A percentile compares a stretch with the other conserved stretches of the same genome.
phyloP scores from a whole-genome alignment of 768 basidiomycete genomes.

The Lentinula detonsa region DNA sequence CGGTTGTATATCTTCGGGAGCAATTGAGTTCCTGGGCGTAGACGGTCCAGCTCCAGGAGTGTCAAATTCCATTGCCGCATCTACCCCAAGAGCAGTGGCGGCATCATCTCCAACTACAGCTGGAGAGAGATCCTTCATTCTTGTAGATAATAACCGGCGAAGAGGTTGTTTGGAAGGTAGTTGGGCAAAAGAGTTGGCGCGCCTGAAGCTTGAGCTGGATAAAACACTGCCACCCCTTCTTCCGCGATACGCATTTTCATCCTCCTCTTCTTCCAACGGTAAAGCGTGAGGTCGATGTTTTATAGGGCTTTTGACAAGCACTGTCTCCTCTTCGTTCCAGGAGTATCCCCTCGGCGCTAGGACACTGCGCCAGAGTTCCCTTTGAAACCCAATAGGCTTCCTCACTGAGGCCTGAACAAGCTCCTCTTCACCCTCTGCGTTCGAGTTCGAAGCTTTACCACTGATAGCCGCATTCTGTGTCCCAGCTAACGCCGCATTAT shows the following conservation, averaged over 20 bases:
- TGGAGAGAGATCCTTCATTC: neutral
- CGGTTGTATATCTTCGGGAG: neutral
- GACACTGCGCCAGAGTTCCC: slow-evolving; percentile 50
- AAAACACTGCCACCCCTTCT: neutral
- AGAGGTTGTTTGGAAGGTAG: slow-evolving; percentile 11
- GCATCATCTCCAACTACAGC: neutral
- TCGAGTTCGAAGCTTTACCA: slow-evolving; percentile 10
- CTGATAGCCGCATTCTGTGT: neutral
- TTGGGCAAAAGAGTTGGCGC: slow-evolving; percentile 61
- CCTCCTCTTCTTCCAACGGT: neutral
- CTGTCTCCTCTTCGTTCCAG: slow-evolving; percentile 40
- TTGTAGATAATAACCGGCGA: neutral
- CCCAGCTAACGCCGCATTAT: neutral
- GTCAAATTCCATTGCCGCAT: neutral
- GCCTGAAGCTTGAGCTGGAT: slow-evolving; percentile 41
- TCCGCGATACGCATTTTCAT: neutral
- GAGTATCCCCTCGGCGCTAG: slow-evolving; percentile 65
- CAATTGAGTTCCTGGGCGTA: no score
- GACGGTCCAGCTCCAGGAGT: slow-evolving; percentile 6
- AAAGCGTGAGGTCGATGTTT: slow-evolving; percentile 27
- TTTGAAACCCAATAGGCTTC: slow-evolving; percentile 23
- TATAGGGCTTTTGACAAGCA: slow-evolving; percentile 53
- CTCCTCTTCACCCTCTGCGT: slow-evolving; percentile 47
- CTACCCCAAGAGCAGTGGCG: neutral
- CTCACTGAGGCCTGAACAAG: slow-evolving; percentile 35